Evolutionary conservation across 1,284 basidiomycete genomes (phyloP).

Genomic region (Butyriboletus appendiculatus): DNA sequence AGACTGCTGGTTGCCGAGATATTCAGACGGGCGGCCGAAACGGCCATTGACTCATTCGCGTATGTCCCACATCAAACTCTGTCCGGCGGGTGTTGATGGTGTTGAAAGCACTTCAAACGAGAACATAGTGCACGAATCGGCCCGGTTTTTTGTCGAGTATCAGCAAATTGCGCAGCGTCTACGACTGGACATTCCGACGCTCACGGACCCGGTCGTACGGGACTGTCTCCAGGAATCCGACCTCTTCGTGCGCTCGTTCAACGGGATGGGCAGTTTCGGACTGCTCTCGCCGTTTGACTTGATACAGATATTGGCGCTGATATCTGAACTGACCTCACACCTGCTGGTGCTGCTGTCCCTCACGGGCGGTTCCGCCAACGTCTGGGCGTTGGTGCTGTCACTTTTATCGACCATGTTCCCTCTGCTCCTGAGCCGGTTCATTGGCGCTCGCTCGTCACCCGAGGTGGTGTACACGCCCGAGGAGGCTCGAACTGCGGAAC

Average conservation of each 20-base stretch:
- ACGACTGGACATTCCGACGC: conserved; percentile 73
- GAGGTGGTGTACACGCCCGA: conserved; percentile 50
- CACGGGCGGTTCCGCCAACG: conserved; percentile 55
- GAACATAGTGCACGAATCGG: conserved; percentile 64
- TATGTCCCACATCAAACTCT: conserved; percentile 42
- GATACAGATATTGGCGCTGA: conserved; percentile 66
- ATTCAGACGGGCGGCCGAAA: conserved; percentile 61
- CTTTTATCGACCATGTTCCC: conserved; percentile 58
- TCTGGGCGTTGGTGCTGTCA: conserved; percentile 60
- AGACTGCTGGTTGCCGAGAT: conserved; percentile 61
- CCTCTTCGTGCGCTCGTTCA: conserved; percentile 74
- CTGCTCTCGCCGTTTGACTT: conserved; percentile 77
- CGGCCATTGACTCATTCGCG: conserved; percentile 69
- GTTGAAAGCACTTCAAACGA: conserved; percentile 63
- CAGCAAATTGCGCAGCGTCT: conserved; percentile 76
- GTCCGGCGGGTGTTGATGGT: conserved; percentile 17
- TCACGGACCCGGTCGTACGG: conserved; percentile 67
- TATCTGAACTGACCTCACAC: conserved; percentile 72
- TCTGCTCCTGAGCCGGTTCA: conserved; percentile 51
- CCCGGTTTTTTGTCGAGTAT: conserved; percentile 71
- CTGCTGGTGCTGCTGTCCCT: conserved; percentile 67
- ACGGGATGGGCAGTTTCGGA: conserved; percentile 64
- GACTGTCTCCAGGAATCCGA: conserved; percentile 84
- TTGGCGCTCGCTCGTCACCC: conserved; percentile 40
- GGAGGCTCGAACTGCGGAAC: conserved; percentile 61